Percentiles rank a stretch among this genome's conserved stretches.
Evolutionary conservation across 176 grass and related monocot species (phyloP).

Genomic region (Musa itinerans): DNA sequence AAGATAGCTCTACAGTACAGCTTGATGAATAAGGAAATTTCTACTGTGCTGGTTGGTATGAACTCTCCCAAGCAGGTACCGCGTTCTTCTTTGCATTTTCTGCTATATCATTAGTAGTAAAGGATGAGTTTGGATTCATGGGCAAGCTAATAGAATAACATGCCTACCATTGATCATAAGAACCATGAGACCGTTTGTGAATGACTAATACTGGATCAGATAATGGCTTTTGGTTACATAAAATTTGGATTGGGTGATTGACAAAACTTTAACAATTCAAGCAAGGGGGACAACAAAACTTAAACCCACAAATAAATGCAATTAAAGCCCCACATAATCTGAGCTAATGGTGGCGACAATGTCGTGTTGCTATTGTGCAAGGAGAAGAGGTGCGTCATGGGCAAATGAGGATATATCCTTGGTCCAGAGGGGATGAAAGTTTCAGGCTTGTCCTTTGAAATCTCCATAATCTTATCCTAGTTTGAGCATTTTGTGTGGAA

Average conservation of each 20-base stretch:
- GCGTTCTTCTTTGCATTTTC: not conserved
- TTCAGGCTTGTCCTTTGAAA: too few relatives aligned
- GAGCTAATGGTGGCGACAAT: not conserved
- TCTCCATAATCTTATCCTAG: too few relatives aligned
- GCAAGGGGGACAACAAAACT: not conserved
- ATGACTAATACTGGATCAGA: too few relatives aligned
- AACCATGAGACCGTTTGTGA: not conserved
- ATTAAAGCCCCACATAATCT: not conserved
- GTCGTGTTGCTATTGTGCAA: too few relatives aligned
- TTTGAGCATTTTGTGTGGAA: too few relatives aligned
- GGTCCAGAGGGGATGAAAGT: too few relatives aligned
- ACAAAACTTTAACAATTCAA: not conserved
- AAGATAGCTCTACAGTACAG: slow-evolving; percentile 85
- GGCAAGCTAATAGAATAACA: not conserved
- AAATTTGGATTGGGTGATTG: not conserved
- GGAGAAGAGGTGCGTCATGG: too few relatives aligned
- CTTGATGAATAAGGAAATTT: slow-evolving; percentile 77
- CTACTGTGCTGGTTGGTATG: slow-evolving; percentile 86
- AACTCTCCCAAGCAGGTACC: slow-evolving; percentile 69
- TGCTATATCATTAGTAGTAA: too few relatives aligned
- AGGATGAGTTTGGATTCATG: not conserved
- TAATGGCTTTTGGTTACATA: not conserved
- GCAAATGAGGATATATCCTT: too few relatives aligned
- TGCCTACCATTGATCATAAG: not conserved
- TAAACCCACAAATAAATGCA: not conserved